Evolutionary conservation across 345 rosid species (phyloP).

Genomic region (Eucalyptus pauciflora): DNA sequence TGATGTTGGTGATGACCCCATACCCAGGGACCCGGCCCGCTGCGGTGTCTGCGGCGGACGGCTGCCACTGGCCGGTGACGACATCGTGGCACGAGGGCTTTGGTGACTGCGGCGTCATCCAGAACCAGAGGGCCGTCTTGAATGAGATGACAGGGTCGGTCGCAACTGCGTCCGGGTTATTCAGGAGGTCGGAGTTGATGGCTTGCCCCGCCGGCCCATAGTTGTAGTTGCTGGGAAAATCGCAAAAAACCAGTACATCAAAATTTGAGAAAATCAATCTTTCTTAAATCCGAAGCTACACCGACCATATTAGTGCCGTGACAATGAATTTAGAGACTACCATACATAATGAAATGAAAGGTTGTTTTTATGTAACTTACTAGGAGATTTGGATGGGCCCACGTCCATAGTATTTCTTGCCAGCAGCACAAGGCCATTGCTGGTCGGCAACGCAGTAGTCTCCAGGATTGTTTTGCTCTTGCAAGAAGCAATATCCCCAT

Average conservation of each 20-base stretch:
- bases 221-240: constrained; percentile 3
- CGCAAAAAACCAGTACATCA: neutral
- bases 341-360: neutral
- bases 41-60: neutral
- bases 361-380: neutral
- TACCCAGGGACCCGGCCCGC: neutral
- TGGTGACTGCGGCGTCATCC: constrained; percentile 7
- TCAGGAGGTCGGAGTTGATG: neutral
- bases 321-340: neutral
- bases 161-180: neutral
- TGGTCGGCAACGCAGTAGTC: neutral
- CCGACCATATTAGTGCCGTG: neutral
- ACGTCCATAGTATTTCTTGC: constrained; percentile 5
- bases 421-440: constrained; percentile 3
- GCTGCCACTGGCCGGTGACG: neutral
- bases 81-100: constrained; percentile 7
- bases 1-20: constrained; percentile 4
- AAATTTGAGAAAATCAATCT: neutral
- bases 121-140: constrained; percentile 12
- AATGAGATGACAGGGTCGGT: neutral
- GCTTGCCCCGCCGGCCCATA: constrained; percentile 2
- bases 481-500: constrained; percentile 8
- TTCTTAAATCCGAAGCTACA: neutral
- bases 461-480: neutral
- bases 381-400: constrained; percentile 5